These are phyloP conservation scores for Russula brevipes DNA, from an alignment of 768 basidiomycete genomes.

Conservation along the genomic window DNA sequence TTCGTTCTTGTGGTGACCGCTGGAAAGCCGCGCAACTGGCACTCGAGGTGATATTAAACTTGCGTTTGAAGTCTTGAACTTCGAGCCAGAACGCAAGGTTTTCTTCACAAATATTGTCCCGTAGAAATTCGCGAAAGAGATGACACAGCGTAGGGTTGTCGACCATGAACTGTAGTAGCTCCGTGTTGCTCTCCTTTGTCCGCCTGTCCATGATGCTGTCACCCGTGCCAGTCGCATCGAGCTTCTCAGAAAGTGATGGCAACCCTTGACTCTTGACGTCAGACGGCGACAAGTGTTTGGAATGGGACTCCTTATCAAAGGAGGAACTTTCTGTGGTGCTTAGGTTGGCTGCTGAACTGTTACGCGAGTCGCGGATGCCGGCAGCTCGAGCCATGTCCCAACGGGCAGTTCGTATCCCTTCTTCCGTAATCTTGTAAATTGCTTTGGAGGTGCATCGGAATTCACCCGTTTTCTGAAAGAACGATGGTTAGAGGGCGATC, in stretches of 20 bases:
- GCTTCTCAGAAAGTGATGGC: conserved; percentile 69
- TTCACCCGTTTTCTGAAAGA: conserved; percentile 77
- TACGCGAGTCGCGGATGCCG: conserved; percentile 52
- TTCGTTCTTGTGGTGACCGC: conserved; percentile 41
- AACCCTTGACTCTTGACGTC: conserved; percentile 72
- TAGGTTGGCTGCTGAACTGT: conserved; percentile 59
- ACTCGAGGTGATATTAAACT: conserved; percentile 92
- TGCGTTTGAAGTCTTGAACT: conserved; percentile 93
- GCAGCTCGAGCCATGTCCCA: conserved; percentile 55
- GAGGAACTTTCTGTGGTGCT: conserved; percentile 45
- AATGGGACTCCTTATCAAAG: conserved; percentile 44
- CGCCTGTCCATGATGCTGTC: conserved; percentile 45
- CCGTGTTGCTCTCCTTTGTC: conserved; percentile 84
- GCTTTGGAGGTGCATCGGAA: conserved; percentile 96
- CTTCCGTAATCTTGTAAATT: conserved; percentile 90
- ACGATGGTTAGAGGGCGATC: conserved; percentile 8
- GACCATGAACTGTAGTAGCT: conserved; percentile 84
- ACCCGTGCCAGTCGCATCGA: conserved; percentile 51
- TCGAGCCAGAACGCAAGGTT: conserved; percentile 97
- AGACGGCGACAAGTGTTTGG: conserved; percentile 34
- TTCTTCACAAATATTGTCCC: conserved; percentile 96
- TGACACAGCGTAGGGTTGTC: conserved; percentile 86
- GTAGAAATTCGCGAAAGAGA: conserved; percentile 91
- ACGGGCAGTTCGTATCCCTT: conserved; percentile 78
- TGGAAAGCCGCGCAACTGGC: conserved; percentile 31